Evolutionary conservation across 495 filamentous ascomycete genomes (phyloP), one percentile per base, ranked within the genome.

Genomic region (Aspergillus cristatus): DNA sequence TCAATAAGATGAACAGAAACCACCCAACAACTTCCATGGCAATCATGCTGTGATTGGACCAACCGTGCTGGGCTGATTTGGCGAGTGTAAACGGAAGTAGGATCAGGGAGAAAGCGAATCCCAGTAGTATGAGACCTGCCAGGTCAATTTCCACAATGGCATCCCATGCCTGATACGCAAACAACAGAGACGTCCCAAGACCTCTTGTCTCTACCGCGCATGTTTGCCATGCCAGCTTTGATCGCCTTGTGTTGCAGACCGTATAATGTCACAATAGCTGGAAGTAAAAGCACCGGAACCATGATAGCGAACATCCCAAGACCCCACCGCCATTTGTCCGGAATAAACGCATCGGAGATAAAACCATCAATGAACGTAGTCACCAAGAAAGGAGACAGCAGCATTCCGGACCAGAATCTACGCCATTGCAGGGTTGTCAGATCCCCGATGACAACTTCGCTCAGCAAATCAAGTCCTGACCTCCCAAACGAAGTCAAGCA

Each of bases 391-490:
- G 77, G 78, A 3, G 74, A 72, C 14, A 51, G 56, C 14, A 59
- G 45, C 44, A 72, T 75, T 5, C 70, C 75, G 39, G 70, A 66
- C 42, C 72, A 65, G 26, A 80, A 48, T 6, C 58, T 65, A 57
- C 78, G 63, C 58, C 79, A 76, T 32, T 67, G 63, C 32, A 81
- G 54, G 7, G 58, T 51, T 0, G 77, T 73, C 2, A 72, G 73
- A 48, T 82, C 78, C 42, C 74, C 74, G 37, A 75, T 66, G 54
- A 82, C 75, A 43, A 79, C 55, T 32, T 58, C 57, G 18, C 71
- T 58, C 8, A 58, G 53, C 61, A 75, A 69, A 26, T 54, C 58
- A 15, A 77, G 45, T 16, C 71, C 74, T 39, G 71, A 72, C 45
- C 67, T 47, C 1, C 71, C 72, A 33, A 68, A 55, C 34, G 55